A percentile compares a stretch with the other conserved stretches of the same genome.
These are phyloP conservation scores for Tillandsia leiboldiana DNA, from an alignment of 176 grass and related monocot species.

Conservation along the genomic window DNA sequence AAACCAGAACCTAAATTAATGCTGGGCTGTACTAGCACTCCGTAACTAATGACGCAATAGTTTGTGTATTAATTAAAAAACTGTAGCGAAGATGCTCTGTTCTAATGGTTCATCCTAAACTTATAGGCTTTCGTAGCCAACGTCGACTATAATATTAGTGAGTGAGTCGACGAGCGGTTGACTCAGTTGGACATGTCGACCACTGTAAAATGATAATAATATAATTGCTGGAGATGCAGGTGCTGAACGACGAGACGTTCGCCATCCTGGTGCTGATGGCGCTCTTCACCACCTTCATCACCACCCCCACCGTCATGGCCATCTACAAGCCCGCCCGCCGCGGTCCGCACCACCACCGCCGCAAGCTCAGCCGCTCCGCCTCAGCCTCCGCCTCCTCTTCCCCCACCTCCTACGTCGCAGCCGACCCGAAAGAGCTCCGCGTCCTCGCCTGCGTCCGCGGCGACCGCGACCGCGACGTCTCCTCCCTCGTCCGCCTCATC, in stretches of 20 bases:
- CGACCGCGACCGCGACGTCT: constrained; percentile 52
- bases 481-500: constrained; percentile 64
- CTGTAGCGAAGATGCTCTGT: too few relatives aligned
- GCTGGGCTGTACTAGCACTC: too few relatives aligned
- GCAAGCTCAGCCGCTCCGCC: constrained; percentile 37
- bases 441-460: constrained; percentile 66
- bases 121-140: too few relatives aligned
- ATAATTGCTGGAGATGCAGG: constrained; percentile 24
- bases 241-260: constrained; percentile 75
- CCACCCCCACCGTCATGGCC: constrained; percentile 68
- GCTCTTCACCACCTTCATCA: constrained; percentile 81
- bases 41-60: too few relatives aligned
- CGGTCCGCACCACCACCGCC: constrained; percentile 28
- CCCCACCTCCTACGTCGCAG: not conserved
- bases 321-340: constrained; percentile 75
- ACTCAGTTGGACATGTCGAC: too few relatives aligned
- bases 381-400: constrained; percentile 32
- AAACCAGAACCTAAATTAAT: too few relatives aligned
- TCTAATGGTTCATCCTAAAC: too few relatives aligned
- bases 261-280: constrained; percentile 85
- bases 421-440: constrained; percentile 45
- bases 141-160: too few relatives aligned
- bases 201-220: not conserved
- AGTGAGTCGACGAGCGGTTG: too few relatives aligned
- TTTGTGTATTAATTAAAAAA: too few relatives aligned